Percentiles rank a stretch among this genome's conserved stretches.
phyloP scores from a whole-genome alignment of 768 basidiomycete species.

The Agaricus blazei region DNA sequence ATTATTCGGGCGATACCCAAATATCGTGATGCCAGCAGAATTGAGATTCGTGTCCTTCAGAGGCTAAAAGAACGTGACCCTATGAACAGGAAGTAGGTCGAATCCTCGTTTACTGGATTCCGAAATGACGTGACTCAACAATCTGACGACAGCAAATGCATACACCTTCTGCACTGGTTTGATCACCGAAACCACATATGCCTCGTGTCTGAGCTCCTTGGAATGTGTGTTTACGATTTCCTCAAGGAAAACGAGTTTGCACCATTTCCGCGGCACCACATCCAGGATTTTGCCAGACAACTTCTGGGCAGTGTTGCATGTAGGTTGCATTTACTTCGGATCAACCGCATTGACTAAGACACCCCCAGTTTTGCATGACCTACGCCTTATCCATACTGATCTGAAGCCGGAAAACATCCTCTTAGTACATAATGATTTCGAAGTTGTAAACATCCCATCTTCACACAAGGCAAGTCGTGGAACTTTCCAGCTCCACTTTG shows the following conservation, averaged over 20 bases:
- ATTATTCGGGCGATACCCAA: slow-evolving; percentile 98
- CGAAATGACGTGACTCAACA: slow-evolving; percentile 10
- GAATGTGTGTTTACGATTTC: slow-evolving; percentile 98
- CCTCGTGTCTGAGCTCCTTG: slow-evolving; percentile 90
- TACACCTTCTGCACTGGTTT: slow-evolving; percentile 91
- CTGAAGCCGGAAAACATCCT: slow-evolving; percentile 99
- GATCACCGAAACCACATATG: slow-evolving; percentile 98
- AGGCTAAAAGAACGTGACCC: slow-evolving; percentile 89
- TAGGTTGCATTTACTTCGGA: slow-evolving; percentile 37
- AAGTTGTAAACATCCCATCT: slow-evolving; percentile 50
- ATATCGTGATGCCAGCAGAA: slow-evolving; percentile 97
- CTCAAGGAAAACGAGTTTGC: slow-evolving; percentile 97
- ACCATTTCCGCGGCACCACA: slow-evolving; percentile 94
- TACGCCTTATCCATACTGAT: slow-evolving; percentile 94
- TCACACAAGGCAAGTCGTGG: slow-evolving; percentile 55
- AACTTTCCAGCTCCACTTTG: background rate
- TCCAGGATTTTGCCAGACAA: slow-evolving; percentile 92
- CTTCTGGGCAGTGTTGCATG: slow-evolving; percentile 91
- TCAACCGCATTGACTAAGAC: slow-evolving; percentile 15
- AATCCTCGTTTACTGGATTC: slow-evolving; percentile 4
- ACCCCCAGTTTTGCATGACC: slow-evolving; percentile 79
- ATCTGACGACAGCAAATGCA: slow-evolving; percentile 78
- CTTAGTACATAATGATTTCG: slow-evolving; percentile 81
- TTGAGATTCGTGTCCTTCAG: slow-evolving; percentile 93
- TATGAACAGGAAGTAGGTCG: slow-evolving; percentile 76